Evolutionary conservation across 1,284 basidiomycete genomes (phyloP), one percentile per base, ranked within the genome.

Genomic region (Naganishia cerealis): DNA sequence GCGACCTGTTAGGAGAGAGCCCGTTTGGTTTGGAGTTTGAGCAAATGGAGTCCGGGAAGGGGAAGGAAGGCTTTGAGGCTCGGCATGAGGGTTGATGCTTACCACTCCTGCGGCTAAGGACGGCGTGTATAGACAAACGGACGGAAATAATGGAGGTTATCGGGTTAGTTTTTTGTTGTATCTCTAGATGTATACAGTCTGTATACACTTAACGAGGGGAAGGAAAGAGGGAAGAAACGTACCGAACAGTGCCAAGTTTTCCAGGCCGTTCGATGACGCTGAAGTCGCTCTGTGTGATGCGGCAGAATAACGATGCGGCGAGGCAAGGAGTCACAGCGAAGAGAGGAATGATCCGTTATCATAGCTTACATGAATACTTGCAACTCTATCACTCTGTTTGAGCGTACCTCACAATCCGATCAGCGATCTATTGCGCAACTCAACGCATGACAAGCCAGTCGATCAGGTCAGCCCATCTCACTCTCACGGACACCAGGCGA

Each of bases 241-340:
- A 54, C 61, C 61, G 61, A 40, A 63, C 39, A 63, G 26, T 13
- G 50, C 15, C 5, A 63, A 24, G 24, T 63, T 63, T 12, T 63
- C 61, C 21, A 54, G 36, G 8, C 61, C 61, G 24, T 63, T 63
- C 10, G 61, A 53, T 15, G 61, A 63, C 10, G 61, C 61, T 12
- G 50, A 50, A 7, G 61, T 36, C 5, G 52, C 50, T 54, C 61
- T 63, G 26, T 18, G 16, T 2, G 33, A 16, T 9, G 13, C 8
- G 4, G 39, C n/a, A 5, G 40, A 26, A 43, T 57, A 52, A 52
- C 29, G 29, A 33, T 33, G 29, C 3, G 29, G 29, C 29, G 3
- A 33, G 29, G 29, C 29, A 33, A 33, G 29, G 29, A 6, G 29
- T 33, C 29, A 33, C 29, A 33, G 29, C 29, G 29, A n/a, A n/a